Evolutionary conservation across 2,329 filamentous ascomycete genomes (phyloP).

Genomic region (Pyrenophora seminiperda): DNA sequence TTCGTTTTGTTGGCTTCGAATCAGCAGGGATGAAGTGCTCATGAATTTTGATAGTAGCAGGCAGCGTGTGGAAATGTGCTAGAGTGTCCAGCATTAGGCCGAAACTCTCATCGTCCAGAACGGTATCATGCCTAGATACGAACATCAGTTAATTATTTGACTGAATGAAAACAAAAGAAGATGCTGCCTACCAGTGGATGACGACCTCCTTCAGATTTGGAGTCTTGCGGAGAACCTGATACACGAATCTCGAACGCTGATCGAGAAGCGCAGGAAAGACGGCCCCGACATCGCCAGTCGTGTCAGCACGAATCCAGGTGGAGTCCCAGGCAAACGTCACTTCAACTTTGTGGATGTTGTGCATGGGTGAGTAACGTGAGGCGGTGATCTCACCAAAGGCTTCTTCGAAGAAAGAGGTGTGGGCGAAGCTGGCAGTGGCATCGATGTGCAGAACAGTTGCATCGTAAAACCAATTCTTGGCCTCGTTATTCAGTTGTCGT

Average conservation of each 20-base stretch:
- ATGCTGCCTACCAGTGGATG: conserved; percentile 32
- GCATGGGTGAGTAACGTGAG: conserved; percentile 41
- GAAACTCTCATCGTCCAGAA: conserved; percentile 27
- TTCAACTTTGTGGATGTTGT: conserved; percentile 42
- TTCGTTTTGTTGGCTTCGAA: conserved; percentile 29
- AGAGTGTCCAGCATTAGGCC: conserved; percentile 32
- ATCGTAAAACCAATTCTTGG: conserved; percentile 44
- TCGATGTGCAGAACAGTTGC: conserved; percentile 35
- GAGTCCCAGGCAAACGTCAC: conserved; percentile 44
- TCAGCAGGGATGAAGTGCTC: conserved; percentile 36
- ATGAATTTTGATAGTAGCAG: conserved; percentile 28
- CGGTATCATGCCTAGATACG: conserved; percentile 35
- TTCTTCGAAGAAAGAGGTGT: conserved; percentile 42
- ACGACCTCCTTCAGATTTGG: conserved; percentile 33
- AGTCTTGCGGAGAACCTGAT: conserved; percentile 31
- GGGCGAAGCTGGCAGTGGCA: conserved; percentile 42
- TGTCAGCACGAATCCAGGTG: conserved; percentile 35
- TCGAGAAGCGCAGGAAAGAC: conserved; percentile 38
- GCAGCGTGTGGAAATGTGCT: conserved; percentile 27
- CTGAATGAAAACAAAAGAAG: neutral
- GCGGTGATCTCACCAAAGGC: conserved; percentile 35
- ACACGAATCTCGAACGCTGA: conserved; percentile 32
- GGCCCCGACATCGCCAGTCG: conserved; percentile 19
- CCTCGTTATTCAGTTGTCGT: conserved; percentile 37
- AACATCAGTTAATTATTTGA: neutral